Percentiles rank a stretch among this genome's conserved stretches.
Conservation (phyloP, 176 grass and related monocot species). For the Triticum urartu region DNA sequence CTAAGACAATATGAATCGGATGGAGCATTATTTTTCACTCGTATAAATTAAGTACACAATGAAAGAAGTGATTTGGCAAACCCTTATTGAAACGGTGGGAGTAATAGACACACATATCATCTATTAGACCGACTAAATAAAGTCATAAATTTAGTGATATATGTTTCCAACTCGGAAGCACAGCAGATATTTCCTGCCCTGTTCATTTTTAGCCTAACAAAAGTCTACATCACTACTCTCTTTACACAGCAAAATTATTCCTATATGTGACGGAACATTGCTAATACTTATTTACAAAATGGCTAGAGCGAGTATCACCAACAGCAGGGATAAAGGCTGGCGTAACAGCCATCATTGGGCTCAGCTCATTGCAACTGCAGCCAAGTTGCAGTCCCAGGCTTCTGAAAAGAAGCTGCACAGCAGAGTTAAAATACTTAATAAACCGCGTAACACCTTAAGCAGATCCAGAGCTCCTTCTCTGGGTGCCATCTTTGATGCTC, state of each 20-base stretch:
- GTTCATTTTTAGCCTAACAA: conserved; percentile 26
- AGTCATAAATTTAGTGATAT: too few relatives aligned
- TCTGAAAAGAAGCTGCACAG: conserved; percentile 1
- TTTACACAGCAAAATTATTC: conserved; percentile 46
- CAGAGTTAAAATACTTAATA: conserved; percentile 19
- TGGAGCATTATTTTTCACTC: too few relatives aligned
- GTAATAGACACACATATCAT: neutral
- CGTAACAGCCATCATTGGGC: neutral
- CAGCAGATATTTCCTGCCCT: conserved; percentile 14
- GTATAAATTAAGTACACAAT: too few relatives aligned
- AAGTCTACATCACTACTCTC: conserved; percentile 34
- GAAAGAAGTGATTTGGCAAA: too few relatives aligned
- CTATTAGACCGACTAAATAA: neutral
- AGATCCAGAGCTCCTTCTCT: conserved; percentile 1
- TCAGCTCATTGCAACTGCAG: conserved; percentile 1
- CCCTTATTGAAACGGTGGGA: too few relatives aligned
- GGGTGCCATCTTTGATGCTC: conserved; percentile 7
- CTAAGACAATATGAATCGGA: too few relatives aligned
- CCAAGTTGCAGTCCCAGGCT: conserved; percentile 6
- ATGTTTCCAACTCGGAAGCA: conserved; percentile 4
- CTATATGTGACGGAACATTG: conserved; percentile 33
- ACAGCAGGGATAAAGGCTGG: neutral
- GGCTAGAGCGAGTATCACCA: conserved; percentile 24
- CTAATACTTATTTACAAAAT: conserved; percentile 44
- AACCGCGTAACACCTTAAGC: neutral